Evolutionary conservation across 176 grass and related monocot genomes (phyloP), one percentile per base, ranked within the genome.

Genomic region (Bolboschoenus planiculmis): DNA sequence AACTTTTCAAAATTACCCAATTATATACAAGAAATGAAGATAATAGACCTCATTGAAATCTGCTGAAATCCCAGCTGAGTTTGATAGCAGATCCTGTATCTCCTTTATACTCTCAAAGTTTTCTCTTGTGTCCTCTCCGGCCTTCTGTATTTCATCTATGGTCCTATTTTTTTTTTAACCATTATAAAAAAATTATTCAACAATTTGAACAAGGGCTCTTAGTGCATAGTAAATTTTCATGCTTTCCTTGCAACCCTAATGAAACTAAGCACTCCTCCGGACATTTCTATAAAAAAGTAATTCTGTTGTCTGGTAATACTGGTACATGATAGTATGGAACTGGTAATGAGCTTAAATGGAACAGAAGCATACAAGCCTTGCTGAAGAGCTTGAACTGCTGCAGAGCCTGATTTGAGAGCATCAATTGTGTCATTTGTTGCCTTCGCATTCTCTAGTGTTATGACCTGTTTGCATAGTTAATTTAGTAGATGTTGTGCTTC

Each of bases 341-440:
- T 63, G 14, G 29, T 34, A 63, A 63, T 63, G 60, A 34, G 29
- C 60, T n/a, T n/a, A 70, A 66, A 59, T 68, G 48, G 56, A 83
- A 80, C 78, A 37, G 46, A 85, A 78, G 34, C 86, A 90, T 90
- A 95, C 90, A 95, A 40, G 18, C 88, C 88, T 58, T 88, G 84
- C 34, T 92, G 90, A 78, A 92, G 91, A 87, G 90, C 85, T 82
- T 95, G 91, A 81, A 95, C 78, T 88, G 90, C 88, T 82, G 86
- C 88, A 62, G 92, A 88, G 51, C 86, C 86, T 0, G 90, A 90
- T 51, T 67, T 74, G 79, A 95, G 67, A 76, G 90, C 90, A 83
- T 90, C 93, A 84, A 92, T 80, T 8, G 90, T 95, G 70, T 90
- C 90, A 2, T 88, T 65, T 77, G 90, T 92, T 84, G 90, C 92